phyloP scores from a whole-genome alignment of 2,329 filamentous ascomycete species.

The Calonectria pseudoturangicola region DNA sequence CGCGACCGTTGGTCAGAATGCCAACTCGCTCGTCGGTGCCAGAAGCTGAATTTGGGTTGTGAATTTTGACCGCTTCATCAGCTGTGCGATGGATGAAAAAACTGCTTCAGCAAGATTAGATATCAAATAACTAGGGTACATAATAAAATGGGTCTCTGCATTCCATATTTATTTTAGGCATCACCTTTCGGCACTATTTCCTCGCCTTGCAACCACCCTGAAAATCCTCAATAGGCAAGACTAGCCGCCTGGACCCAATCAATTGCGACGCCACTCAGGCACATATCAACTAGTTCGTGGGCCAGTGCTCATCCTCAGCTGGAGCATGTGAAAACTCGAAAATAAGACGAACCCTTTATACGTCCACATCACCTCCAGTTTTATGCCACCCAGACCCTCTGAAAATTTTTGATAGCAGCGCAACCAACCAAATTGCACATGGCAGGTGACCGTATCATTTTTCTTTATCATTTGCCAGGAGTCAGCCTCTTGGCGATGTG shows the following conservation, averaged over 20 bases:
- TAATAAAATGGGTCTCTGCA: constrained; percentile 15
- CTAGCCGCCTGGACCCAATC: constrained; percentile 26
- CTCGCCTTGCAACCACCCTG: background rate
- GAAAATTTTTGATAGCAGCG: background rate
- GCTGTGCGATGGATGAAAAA: background rate
- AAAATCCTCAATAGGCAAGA: constrained; percentile 29
- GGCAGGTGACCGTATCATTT: background rate
- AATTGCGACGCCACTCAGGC: constrained; percentile 13
- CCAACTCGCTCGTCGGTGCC: constrained; percentile 26
- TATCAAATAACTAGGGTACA: background rate
- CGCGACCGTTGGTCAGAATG: constrained; percentile 36
- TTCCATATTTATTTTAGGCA: background rate
- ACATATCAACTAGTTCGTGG: constrained; percentile 22
- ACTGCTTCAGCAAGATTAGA: too few species aligned
- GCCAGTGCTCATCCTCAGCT: background rate
- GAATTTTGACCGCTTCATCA: background rate
- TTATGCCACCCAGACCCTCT: constrained; percentile 13
- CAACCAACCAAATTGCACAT: constrained; percentile 8
- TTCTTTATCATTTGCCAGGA: background rate
- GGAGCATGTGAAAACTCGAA: constrained; percentile 20
- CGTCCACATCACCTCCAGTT: constrained; percentile 22
- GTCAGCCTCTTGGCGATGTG: background rate
- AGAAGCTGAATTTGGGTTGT: background rate
- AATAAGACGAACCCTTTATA: background rate
- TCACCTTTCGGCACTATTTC: background rate